Evolutionary conservation across 306 rosid genomes (phyloP), one percentile per base, ranked within the genome.

Genomic region (Vigna radiata): DNA sequence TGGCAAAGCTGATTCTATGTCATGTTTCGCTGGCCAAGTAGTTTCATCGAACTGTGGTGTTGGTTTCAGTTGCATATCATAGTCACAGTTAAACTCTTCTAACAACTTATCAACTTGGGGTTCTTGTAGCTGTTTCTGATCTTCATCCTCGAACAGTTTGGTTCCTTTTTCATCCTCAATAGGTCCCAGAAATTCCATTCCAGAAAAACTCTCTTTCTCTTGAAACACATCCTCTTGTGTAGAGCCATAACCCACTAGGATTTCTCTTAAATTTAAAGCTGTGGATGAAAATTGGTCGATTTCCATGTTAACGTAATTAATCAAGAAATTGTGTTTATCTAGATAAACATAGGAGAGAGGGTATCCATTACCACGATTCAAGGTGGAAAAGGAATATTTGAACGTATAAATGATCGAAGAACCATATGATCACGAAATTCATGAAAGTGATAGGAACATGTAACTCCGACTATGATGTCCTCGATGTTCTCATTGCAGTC

Each of bases 181-280:
- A 61, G 84, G 54, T 77, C 17, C 71, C 15, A 55, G 49, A 21
- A 76, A 79, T 11, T 77, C 84, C 68, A 77, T 47, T 15, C 13
- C 75, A 67, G 78, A 79, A 39, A 80, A 73, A 74, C 39, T 56
- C 1, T 50, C 79, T 23, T 82, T 77, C 13, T 19, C 76, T 56
- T 61, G 67, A 39, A 64, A 61, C 41, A 23, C 3, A 18, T 69
- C 65, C 27, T 76, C 84, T 77, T 80, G 67, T 50, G 70, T 17
- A 50, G 85, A 70, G 39, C 48, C 68, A 79, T 41, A 72, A 70
- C 46, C 80, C 53, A 43, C 72, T 6, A 60, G 77, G 78, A 79
- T 41, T 49, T 77, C 89, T 46, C 33, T 78, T 41, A 79, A 87
- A 77, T 78, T 80, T 53, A 83, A 85, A 16, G 86, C 78, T 14